Evolutionary conservation across 1,284 basidiomycete species (phyloP).

Genomic region (Ustilago nuda): DNA sequence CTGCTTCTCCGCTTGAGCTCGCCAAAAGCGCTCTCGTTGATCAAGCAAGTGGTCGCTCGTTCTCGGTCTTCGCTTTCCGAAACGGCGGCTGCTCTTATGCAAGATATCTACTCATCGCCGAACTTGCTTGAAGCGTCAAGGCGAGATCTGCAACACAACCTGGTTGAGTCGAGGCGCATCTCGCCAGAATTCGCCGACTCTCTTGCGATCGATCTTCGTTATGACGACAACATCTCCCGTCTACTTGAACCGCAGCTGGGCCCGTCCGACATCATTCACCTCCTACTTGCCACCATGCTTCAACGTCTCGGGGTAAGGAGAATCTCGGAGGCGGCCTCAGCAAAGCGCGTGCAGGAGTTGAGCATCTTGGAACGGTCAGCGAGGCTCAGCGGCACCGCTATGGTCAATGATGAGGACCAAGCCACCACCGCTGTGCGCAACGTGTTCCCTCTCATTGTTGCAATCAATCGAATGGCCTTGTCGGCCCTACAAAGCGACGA

Average conservation of each 20-base stretch:
- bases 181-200: conserved; percentile 21
- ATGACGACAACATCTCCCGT: conserved; percentile 33
- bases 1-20: conserved; percentile 31
- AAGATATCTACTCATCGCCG: conserved; percentile 21
- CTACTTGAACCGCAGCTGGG: conserved; percentile 15
- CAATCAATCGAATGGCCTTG: conserved; percentile 22
- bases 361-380: conserved; percentile 48
- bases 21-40: conserved; percentile 20
- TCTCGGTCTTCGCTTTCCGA: conserved; percentile 9
- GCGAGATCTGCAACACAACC: conserved; percentile 2
- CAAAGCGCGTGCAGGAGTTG: conserved; percentile 39
- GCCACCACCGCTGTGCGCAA: conserved; percentile 39
- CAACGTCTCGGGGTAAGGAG: conserved; percentile 19
- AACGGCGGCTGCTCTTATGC: conserved; percentile 11
- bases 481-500: conserved; percentile 7
- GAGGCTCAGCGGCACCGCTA: conserved; percentile 26
- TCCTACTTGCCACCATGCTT: conserved; percentile 30
- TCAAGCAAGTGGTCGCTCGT: conserved; percentile 13
- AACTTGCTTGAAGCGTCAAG: conserved; percentile 4
- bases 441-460: conserved; percentile 36
- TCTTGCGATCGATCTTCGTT: conserved; percentile 37
- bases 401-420: conserved; percentile 36
- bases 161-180: conserved; percentile 15
- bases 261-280: conserved; percentile 11
- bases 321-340: conserved; percentile 23